Base-by-base conservation (phyloP, 352 stramenopile genomes). In the Thalassiosira sp. region DNA sequence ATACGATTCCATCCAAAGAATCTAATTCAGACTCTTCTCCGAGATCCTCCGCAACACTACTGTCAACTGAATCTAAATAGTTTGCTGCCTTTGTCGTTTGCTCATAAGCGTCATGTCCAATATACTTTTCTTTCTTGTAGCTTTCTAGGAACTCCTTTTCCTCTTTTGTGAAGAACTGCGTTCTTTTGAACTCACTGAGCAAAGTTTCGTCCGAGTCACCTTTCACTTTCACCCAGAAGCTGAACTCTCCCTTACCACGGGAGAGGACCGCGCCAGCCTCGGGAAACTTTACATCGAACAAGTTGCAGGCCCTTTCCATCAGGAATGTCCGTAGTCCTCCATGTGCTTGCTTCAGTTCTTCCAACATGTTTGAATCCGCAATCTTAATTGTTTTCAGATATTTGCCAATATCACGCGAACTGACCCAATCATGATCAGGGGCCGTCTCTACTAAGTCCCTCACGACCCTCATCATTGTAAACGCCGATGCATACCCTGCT, bases 91-190 rank as follows among this genome's bases (percentile, higher is more conserved):
- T 52, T 42, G 48, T 45, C 62, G 63, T 80, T 42, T 83, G 48
- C 35, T 61, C 11, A 35, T 77, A 73, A 20, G 46, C 22, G 27
- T 66, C 63, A 69, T 76, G 42, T 69, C 8, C 27, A 7, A 66
- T 63, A 16, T 82, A 63, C 15, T 67, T 66, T 42, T 72, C 64
- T 5, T 71, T 65, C 63, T 59, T 74, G 63, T 91, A 91, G 0
- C 33, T 42, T 58, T 86, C 56, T 33, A 91, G 65, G 57, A 91
- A 91, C 28, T 76, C 31, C 59, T 87, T 84, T 52, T 91, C 86
- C 51, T 78, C 58, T 25, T 64, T 72, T 5, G 72, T 75, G 25
- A 81, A 81, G 52, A 85, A 88, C 45, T 79, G 15, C 6, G 67
- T 81, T 22, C 45, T 22, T 69, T 89, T 86, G 16, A 76, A 68